These are phyloP conservation scores for Solanum gracilifrons DNA, from an alignment of 257 asterid genomes.

Conservation along the genomic window DNA sequence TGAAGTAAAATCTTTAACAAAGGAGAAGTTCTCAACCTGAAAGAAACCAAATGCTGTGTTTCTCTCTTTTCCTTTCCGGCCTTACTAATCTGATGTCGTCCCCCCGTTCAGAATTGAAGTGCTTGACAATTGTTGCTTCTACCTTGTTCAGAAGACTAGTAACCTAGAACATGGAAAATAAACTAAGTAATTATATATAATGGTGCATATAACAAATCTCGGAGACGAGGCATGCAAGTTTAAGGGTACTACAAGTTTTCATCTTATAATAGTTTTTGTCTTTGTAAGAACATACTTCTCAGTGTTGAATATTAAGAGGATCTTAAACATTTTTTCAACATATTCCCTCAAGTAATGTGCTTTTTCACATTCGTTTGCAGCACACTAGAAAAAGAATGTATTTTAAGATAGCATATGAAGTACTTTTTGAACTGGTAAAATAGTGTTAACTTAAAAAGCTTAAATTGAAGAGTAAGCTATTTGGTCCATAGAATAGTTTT, in stretches of 20 bases:
- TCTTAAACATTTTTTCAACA: background rate
- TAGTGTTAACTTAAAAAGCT: background rate
- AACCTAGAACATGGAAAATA: conserved; percentile 16
- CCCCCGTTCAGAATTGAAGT: conserved; percentile 41
- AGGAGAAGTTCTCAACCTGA: conserved; percentile 19
- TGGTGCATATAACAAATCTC: background rate
- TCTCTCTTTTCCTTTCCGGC: conserved; percentile 29
- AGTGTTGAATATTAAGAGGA: background rate
- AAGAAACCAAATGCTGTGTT: conserved; percentile 30
- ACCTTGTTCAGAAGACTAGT: conserved; percentile 42
- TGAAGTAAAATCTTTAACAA: background rate
- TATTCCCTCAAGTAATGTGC: background rate
- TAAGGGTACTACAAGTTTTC: background rate
- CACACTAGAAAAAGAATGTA: background rate
- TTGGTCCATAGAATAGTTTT: background rate
- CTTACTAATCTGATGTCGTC: conserved; percentile 43
- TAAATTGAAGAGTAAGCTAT: background rate
- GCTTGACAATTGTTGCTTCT: conserved; percentile 40
- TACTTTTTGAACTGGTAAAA: background rate
- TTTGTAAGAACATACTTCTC: background rate
- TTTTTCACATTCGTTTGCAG: background rate
- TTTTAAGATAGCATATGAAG: background rate
- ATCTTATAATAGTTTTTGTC: background rate
- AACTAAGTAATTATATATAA: background rate
- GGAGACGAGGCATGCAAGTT: background rate